A percentile compares a stretch with the other conserved stretches of the same genome.
phyloP scores from a whole-genome alignment of 108 stramenopile genomes.

The Seminavis robusta region DNA sequence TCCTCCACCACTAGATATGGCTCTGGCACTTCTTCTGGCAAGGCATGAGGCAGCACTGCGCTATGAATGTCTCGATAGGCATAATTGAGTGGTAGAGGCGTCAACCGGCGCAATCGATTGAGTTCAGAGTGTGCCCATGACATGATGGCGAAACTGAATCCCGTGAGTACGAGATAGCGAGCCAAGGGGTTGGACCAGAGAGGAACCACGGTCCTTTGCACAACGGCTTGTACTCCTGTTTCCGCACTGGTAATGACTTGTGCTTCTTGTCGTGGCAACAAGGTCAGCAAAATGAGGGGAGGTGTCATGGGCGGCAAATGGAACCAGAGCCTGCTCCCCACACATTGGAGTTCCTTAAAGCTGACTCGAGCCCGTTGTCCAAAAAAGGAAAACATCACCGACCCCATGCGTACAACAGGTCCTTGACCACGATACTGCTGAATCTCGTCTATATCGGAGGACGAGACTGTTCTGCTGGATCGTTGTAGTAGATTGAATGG shows the following conservation, averaged over 20 bases:
- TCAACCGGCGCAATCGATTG: constrained; percentile 50
- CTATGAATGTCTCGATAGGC: constrained; percentile 30
- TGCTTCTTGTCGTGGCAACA: constrained; percentile 42
- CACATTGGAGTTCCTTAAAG: constrained; percentile 20
- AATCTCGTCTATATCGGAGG: background rate
- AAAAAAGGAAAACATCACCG: constrained; percentile 17
- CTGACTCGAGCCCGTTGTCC: constrained; percentile 19
- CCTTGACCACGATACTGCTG: background rate
- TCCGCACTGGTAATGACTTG: constrained; percentile 13
- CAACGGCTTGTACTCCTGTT: constrained; percentile 6
- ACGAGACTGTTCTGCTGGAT: constrained; percentile 1
- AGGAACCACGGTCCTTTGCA: constrained; percentile 16
- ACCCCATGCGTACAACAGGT: background rate
- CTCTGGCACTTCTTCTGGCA: constrained; percentile 52
- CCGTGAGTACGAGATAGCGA: constrained; percentile 24
- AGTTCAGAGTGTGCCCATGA: constrained; percentile 74
- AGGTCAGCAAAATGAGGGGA: constrained; percentile 51
- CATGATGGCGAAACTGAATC: constrained; percentile 45
- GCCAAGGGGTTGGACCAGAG: constrained; percentile 32
- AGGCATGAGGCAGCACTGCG: constrained; percentile 67
- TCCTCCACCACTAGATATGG: constrained; percentile 23
- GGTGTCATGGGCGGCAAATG: constrained; percentile 78
- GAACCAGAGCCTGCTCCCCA: constrained; percentile 61
- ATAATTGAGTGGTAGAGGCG: constrained; percentile 48
- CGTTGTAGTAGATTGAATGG: constrained; percentile 32